A percentile compares a stretch with the other conserved stretches of the same genome.
Evolutionary conservation across 2,329 filamentous ascomycete species (phyloP).

Genomic region (Microcyclospora tardicrescens): DNA sequence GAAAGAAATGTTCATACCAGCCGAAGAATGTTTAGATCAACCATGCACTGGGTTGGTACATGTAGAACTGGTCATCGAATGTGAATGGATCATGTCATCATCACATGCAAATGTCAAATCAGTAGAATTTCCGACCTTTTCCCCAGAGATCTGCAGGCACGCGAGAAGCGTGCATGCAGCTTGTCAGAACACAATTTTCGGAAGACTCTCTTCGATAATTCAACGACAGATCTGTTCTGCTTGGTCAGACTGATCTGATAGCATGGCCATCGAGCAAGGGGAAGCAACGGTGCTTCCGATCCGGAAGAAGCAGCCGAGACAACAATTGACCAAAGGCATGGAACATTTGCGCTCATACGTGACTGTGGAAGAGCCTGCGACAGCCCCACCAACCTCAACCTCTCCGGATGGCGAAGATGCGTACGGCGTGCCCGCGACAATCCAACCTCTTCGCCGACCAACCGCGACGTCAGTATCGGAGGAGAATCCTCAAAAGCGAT

Average conservation of each 20-base stretch:
- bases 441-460: conserved; percentile 32
- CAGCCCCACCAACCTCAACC: conserved; percentile 14
- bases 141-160: conserved; percentile 1
- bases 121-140: too few species aligned
- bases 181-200: too few species aligned
- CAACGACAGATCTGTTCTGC: too few species aligned
- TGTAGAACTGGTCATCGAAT: neutral
- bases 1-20: too few species aligned
- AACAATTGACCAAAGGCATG: conserved; percentile 40
- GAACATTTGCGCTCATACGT: conserved; percentile 40
- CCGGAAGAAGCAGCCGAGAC: conserved; percentile 20
- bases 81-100: conserved; percentile 4
- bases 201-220: too few species aligned
- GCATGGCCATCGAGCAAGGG: conserved; percentile 8
- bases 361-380: conserved; percentile 23
- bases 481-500: conserved; percentile 67
- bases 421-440: conserved; percentile 37
- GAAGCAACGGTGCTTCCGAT: conserved; percentile 4
- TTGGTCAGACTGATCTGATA: neutral
- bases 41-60: too few species aligned
- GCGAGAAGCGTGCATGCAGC: too few species aligned
- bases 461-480: conserved; percentile 57
- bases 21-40: too few species aligned
- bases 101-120: neutral
- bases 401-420: conserved; percentile 25